A percentile compares a stretch with the other conserved stretches of the same genome.
These are phyloP conservation scores for Leccinum proximum DNA, from an alignment of 1,284 basidiomycete species.

Conservation along the genomic window DNA sequence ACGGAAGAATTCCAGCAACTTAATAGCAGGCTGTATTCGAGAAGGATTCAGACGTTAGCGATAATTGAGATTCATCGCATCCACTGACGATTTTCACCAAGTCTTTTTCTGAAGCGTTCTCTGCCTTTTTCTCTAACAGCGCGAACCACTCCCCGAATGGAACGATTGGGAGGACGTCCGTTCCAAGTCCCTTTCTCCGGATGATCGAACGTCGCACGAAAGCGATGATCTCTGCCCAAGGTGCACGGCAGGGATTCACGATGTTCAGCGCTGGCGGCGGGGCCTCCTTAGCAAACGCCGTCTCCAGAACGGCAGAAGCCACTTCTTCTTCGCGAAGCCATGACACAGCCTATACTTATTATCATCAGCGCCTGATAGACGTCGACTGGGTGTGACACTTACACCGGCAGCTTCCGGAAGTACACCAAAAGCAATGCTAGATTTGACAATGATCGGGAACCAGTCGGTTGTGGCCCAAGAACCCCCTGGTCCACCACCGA, in stretches of 20 bases:
- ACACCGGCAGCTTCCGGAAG: conserved; percentile 23
- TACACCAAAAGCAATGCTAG: conserved; percentile 21
- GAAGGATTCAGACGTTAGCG: not conserved
- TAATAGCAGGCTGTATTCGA: not conserved
- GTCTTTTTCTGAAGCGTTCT: not conserved
- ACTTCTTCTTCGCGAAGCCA: conserved; percentile 23
- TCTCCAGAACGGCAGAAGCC: conserved; percentile 9
- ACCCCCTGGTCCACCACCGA: conserved; percentile 23
- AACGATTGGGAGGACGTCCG: not conserved
- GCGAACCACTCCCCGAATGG: not conserved
- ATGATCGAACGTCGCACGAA: conserved; percentile 1
- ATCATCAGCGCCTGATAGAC: not conserved
- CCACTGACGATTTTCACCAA: not conserved
- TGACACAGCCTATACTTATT: conserved; percentile 15
- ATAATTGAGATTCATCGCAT: not conserved
- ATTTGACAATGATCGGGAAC: conserved; percentile 31
- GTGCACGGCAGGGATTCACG: not conserved
- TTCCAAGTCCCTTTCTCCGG: not conserved
- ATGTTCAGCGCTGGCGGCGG: not conserved
- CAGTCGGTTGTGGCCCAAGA: conserved; percentile 5
- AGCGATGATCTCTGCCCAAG: not conserved
- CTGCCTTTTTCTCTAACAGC: not conserved
- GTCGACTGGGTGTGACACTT: conserved; percentile 2
- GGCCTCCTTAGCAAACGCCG: not conserved
- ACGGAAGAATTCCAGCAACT: not conserved